phyloP scores from a whole-genome alignment of 2,329 filamentous ascomycete species.

The Hypoxylon sp. region DNA sequence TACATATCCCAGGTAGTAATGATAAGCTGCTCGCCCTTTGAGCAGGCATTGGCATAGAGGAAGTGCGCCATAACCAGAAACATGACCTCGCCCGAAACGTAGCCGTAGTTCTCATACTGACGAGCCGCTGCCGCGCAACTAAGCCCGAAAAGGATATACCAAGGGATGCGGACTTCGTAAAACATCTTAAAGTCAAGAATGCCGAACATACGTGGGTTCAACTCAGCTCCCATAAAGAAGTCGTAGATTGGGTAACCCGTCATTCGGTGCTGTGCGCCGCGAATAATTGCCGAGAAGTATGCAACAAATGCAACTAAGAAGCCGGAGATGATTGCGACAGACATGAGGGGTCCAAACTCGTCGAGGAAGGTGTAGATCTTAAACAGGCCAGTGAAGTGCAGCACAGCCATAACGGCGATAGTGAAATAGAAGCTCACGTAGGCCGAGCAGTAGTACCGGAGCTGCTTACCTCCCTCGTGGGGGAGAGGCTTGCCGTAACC shows the following conservation, averaged over 20 bases:
- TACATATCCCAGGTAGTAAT: constrained; percentile 96
- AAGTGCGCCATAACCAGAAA: constrained; percentile 93
- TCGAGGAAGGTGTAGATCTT: constrained; percentile 93
- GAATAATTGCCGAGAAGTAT: constrained; percentile 85
- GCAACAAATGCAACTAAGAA: constrained; percentile 86
- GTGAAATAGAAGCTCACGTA: constrained; percentile 90
- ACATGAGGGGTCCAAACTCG: constrained; percentile 93
- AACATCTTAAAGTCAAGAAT: constrained; percentile 97
- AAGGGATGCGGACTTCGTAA: constrained; percentile 91
- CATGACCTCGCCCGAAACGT: constrained; percentile 85
- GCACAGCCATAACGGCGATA: constrained; percentile 75
- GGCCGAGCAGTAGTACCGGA: constrained; percentile 95
- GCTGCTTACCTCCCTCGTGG: constrained; percentile 85
- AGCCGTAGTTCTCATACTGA: constrained; percentile 88
- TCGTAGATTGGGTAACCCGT: constrained; percentile 88
- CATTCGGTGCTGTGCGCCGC: constrained; percentile 92
- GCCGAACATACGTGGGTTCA: constrained; percentile 89
- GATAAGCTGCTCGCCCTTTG: constrained; percentile 93
- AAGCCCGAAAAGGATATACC: constrained; percentile 89
- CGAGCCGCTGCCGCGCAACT: constrained; percentile 82
- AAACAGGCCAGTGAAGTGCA: constrained; percentile 89
- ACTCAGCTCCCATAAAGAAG: constrained; percentile 93
- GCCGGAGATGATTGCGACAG: constrained; percentile 91
- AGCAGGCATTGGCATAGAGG: constrained; percentile 91
- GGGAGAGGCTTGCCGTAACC: constrained; percentile 89